Evolutionary conservation across 2,329 filamentous ascomycete genomes (phyloP).

Genomic region (Monosporascus sp.): DNA sequence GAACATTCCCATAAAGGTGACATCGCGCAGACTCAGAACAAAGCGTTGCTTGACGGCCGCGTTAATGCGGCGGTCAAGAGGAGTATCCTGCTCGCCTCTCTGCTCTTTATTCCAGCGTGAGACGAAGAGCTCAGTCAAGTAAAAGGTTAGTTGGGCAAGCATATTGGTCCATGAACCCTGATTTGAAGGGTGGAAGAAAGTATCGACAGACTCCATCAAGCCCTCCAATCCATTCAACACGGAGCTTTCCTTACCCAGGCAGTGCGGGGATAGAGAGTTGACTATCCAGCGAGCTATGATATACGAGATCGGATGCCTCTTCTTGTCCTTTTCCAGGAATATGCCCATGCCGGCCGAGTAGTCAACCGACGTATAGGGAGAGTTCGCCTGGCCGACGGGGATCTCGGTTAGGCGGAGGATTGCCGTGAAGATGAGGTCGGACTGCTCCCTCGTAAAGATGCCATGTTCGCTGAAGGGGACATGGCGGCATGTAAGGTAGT

Average conservation of each 20-base stretch:
- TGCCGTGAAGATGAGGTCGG: conserved; percentile 87
- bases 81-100: conserved; percentile 85
- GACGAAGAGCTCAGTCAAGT: conserved; percentile 92
- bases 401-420: conserved; percentile 88
- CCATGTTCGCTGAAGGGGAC: conserved; percentile 81
- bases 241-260: conserved; percentile 71
- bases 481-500: conserved; percentile 70
- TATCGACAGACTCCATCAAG: conserved; percentile 90
- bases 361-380: conserved; percentile 84
- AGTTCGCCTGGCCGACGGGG: conserved; percentile 91
- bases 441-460: conserved; percentile 89
- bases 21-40: conserved; percentile 81
- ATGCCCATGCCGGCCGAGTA: conserved; percentile 76
- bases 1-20: conserved; percentile 97
- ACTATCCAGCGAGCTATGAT: conserved; percentile 91
- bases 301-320: conserved; percentile 88
- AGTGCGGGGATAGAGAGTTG: conserved; percentile 84
- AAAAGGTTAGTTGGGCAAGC: conserved; percentile 84
- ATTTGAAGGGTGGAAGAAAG: conserved; percentile 98
- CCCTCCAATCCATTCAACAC: conserved; percentile 83
- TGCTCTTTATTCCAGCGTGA: conserved; percentile 96
- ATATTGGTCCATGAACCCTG: conserved; percentile 88
- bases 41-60: conserved; percentile 81
- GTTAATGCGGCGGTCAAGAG: conserved; percentile 72
- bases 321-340: conserved; percentile 85